phyloP scores from a whole-genome alignment of 805 yeast genomes.

The Komagataella populi region DNA sequence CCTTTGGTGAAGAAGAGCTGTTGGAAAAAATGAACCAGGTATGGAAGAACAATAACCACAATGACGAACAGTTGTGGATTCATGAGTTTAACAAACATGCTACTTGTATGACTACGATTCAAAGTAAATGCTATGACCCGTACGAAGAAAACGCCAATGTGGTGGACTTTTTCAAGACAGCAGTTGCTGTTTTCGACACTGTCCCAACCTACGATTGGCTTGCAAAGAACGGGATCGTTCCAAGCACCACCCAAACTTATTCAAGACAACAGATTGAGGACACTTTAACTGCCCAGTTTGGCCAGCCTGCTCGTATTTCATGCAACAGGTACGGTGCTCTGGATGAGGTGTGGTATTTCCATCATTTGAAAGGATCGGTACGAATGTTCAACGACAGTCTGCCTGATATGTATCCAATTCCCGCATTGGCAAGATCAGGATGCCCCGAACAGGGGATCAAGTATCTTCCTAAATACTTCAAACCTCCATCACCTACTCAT shows the following conservation, averaged over 20 bases:
- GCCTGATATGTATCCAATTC: conserved; percentile 56
- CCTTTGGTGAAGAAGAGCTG: conserved; percentile 35
- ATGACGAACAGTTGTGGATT: conserved; percentile 64
- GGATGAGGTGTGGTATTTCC: conserved; percentile 71
- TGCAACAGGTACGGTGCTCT: conserved; percentile 42
- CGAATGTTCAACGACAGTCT: conserved; percentile 10
- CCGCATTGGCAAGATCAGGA: conserved; percentile 36
- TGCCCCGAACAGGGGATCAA: conserved; percentile 64
- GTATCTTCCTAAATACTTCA: conserved; percentile 48
- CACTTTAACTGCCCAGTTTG: conserved; percentile 38
- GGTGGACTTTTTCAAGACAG: conserved; percentile 54
- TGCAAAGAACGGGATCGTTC: conserved; percentile 55
- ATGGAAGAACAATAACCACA: conserved; percentile 68
- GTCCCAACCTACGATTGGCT: conserved; percentile 62
- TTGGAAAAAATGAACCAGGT: conserved; percentile 38
- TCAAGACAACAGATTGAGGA: conserved; percentile 37
- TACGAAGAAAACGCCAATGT: conserved; percentile 28
- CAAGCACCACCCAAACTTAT: conserved; percentile 44
- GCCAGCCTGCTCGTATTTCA: conserved; percentile 42
- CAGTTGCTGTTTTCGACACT: conserved; percentile 40
- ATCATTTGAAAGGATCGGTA: conserved; percentile 61
- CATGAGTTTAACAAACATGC: conserved; percentile 95
- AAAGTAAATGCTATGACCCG: conserved; percentile 51
- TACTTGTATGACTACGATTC: conserved; percentile 75
- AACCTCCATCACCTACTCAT: conserved; percentile 16